Evolutionary conservation across 1,139 yeast species (phyloP), one percentile per base, ranked within the genome.

Genomic region (Suhomyces bolitotheri): DNA sequence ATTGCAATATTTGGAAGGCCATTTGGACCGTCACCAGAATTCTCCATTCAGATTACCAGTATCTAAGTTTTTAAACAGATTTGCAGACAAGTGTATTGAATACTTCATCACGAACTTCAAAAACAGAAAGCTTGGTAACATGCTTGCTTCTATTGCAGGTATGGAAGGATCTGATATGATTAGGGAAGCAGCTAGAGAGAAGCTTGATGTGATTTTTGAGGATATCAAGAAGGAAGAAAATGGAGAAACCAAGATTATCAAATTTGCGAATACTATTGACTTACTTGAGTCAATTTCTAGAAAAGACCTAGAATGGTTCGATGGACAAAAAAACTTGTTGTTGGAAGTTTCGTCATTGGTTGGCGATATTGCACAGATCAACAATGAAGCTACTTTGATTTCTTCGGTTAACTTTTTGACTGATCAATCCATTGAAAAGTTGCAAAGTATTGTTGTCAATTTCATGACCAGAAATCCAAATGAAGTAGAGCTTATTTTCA

Each of bases 41-140:
- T 88, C 97, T 1, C 98, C 98, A 4, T 89, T 94, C 65, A 73
- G 98, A 47, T 74, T 71, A n/a, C 97, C 98, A 4, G 78, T 92
- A 34, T 92, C 95, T 4, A 85, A 84, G 54, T 94, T 86, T 53
- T 68, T 92, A 62, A 81, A 89, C 57, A 69, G 96, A 41, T 92
- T 90, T 59, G 79, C 95, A 3, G 78, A 73, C 20, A 86, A 90
- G 45, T 77, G 95, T 3, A 69, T 82, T 41, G 79, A 78, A 25
- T 88, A 82, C 54, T 89, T 86, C 61, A 64, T 76, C 31, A 76
- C 76, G 14, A 82, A 84, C 49, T 73, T 84, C 55, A 75, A 78
- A 28, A 80, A 80, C 39, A 72, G 95, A 40, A 77, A 78, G 33
- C 66, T 81, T 50, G 96, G 95, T 4, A 70, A 66, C 43, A 79